These are phyloP conservation scores for Aspergillus eucalypticola DNA, from an alignment of 2,329 filamentous ascomycete genomes.

Conservation along the genomic window DNA sequence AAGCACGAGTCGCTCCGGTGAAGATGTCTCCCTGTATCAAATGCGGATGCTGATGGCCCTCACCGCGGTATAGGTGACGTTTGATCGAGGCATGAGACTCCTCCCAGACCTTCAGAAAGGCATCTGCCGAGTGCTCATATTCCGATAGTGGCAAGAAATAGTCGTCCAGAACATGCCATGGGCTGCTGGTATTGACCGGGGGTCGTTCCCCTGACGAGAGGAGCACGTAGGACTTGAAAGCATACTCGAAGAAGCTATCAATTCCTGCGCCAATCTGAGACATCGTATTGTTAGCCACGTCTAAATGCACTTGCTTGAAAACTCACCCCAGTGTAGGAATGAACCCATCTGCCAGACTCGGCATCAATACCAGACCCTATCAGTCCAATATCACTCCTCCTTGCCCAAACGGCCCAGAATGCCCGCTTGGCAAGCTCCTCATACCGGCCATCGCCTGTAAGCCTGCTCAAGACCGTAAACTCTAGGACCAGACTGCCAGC, in stretches of 20 bases:
- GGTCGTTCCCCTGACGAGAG: constrained; percentile 68
- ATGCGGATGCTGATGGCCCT: constrained; percentile 78
- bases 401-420: constrained; percentile 96
- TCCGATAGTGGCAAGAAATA: constrained; percentile 65
- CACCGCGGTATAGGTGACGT: constrained; percentile 80
- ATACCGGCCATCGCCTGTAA: constrained; percentile 84
- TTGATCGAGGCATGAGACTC: constrained; percentile 84
- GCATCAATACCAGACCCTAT: constrained; percentile 92
- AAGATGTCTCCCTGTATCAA: constrained; percentile 87
- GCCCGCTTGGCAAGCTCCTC: constrained; percentile 86
- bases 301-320: not conserved
- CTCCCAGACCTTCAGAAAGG: constrained; percentile 81
- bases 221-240: constrained; percentile 88
- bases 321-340: constrained; percentile 72
- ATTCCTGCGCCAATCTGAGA: constrained; percentile 81
- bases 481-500: constrained; percentile 95
- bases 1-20: constrained; percentile 83
- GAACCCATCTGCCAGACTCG: constrained; percentile 86
- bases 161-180: constrained; percentile 57
- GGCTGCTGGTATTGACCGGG: constrained; percentile 37
- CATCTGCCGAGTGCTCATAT: constrained; percentile 70
- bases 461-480: constrained; percentile 83
- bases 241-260: constrained; percentile 98
- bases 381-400: constrained; percentile 79
- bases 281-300: constrained; percentile 14